Evolutionary conservation across 768 basidiomycete genomes (phyloP).

Genomic region (Lentinula guzmanii): DNA sequence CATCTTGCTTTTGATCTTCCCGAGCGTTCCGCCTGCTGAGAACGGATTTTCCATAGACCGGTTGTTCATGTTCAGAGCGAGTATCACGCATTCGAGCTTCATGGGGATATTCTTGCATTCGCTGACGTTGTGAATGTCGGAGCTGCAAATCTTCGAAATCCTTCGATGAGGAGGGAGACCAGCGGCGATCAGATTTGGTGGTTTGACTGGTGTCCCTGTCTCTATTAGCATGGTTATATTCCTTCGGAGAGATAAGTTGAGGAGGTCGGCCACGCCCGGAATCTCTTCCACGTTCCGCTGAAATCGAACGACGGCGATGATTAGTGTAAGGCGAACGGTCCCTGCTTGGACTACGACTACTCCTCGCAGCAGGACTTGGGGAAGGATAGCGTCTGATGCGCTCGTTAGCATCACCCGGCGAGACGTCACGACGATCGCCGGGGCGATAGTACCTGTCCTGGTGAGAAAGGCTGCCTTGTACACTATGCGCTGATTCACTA

Average conservation of each 20-base stretch:
- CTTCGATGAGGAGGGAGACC: not conserved
- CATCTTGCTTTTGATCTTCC: not conserved
- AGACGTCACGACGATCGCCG: slow-evolving; percentile 9
- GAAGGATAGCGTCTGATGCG: not conserved
- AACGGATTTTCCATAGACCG: not conserved
- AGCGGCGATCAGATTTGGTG: not conserved
- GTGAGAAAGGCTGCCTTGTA: slow-evolving; percentile 23
- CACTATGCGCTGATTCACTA: not conserved
- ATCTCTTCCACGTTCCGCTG: not conserved
- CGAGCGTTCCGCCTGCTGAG: not conserved
- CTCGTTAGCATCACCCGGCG: not conserved
- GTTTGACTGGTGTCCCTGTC: not conserved
- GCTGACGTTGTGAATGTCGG: not conserved
- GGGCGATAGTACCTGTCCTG: slow-evolving; percentile 41
- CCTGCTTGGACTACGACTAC: slow-evolving; percentile 8
- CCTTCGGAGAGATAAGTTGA: not conserved
- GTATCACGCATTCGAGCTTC: not conserved
- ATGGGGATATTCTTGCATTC: slow-evolving; percentile 1
- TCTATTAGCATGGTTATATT: slow-evolving; percentile 4
- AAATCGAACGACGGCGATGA: not conserved
- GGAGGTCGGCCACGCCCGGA: not conserved
- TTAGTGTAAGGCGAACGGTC: not conserved
- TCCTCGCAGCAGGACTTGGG: not conserved
- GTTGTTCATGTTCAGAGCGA: not conserved
- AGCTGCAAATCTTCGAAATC: slow-evolving; percentile 2